Base-by-base conservation (phyloP, 441 rosid species). In the Populus trichocarpa region DNA sequence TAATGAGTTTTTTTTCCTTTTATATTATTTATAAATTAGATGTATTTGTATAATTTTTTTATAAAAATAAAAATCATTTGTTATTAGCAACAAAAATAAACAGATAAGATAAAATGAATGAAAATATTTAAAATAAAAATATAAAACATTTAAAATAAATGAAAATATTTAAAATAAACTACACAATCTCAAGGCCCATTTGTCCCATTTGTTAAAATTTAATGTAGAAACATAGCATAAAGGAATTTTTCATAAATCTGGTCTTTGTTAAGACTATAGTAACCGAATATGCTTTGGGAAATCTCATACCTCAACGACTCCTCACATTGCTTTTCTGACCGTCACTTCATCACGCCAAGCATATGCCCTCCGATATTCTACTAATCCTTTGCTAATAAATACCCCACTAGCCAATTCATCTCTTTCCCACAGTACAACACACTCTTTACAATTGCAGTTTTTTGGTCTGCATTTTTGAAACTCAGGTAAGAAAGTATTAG, bases 271-370 rank as follows among this genome's bases (percentile, higher is more conserved):
- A 57, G 81, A 78, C 81, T 46, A 67, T 0, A 77, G 79, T 40
- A 84, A 83, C 78, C 89, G 91, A 89, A 88, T 89, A 90, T 90
- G 90, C 91, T 30, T 80, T 20, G 71, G 82, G 72, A 78, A 85
- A 80, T 87, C 71, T 79, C 75, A 1, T 69, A 57, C 71, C 67
- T 53, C 84, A 72, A 86, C 88, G 80, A 80, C 86, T 74, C 86
- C 64, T 22, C 57, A 30, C 53, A 57, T 77, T 12, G 78, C 73
- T 79, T 85, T 83, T 46, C 80, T 74, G 76, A 84, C 82, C 42
- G 63, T 83, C 84, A 78, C 86, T 84, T 86, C 84, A 75, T 83
- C 92, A 90, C 87, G 88, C 90, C 85, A 88, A 84, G 92, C 90
- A 88, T 90, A 88, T 90, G 85, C 93, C 81, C 75, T 69, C 68